Conservation (phyloP, 2,329 filamentous ascomycete genomes). For the Fusarium beomiforme region DNA sequence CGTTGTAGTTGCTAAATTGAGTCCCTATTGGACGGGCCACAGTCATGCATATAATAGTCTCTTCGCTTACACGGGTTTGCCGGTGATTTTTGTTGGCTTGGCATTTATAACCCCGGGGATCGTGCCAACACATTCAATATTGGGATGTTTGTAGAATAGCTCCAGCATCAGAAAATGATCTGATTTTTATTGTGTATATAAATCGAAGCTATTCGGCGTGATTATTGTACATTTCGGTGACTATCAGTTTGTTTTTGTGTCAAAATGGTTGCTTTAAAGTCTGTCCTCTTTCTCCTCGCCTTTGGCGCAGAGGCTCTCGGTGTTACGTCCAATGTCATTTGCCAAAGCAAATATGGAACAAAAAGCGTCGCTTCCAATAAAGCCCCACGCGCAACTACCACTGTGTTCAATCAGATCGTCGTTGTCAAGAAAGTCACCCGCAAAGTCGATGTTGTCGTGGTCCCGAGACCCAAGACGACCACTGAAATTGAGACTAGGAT, state of each 20-base stretch:
- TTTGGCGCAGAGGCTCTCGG: background rate
- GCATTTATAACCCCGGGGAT: background rate
- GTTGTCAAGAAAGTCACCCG: slow-evolving; percentile 3
- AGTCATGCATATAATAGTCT: background rate
- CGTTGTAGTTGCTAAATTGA: background rate
- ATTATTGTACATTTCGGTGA: accelerated
- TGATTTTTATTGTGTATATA: background rate
- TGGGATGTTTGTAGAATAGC: background rate
- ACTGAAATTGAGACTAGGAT: background rate
- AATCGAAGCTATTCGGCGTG: accelerated
- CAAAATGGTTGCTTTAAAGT: background rate
- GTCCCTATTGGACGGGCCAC: background rate
- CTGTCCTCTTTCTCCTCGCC: background rate
- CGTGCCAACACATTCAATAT: background rate
- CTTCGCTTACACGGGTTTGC: background rate
- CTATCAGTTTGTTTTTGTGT: background rate
- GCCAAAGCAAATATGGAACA: background rate
- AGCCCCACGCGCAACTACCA: background rate
- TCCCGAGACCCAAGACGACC: background rate
- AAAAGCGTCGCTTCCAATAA: background rate
- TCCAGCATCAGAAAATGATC: background rate
- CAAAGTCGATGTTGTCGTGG: background rate
- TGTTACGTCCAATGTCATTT: background rate
- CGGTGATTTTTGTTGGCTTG: background rate
- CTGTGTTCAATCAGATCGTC: background rate